Percentiles rank a stretch among this genome's conserved stretches.
Evolutionary conservation across 2,329 filamentous ascomycete genomes (phyloP).

Genomic region (Fusarium napiforme): DNA sequence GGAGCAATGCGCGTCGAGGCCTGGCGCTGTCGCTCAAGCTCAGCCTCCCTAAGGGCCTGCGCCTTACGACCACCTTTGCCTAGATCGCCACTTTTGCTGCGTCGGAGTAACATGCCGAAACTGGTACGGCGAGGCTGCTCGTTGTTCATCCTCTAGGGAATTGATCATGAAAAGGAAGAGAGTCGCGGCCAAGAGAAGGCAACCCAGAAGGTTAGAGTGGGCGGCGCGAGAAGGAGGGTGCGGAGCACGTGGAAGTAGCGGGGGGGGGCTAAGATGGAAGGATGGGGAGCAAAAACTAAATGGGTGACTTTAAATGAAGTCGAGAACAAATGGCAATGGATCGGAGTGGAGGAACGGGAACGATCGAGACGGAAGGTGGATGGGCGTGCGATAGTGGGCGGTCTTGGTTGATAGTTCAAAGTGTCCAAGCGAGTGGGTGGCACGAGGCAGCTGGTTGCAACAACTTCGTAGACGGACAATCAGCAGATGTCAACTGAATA

Average conservation of each 20-base stretch:
- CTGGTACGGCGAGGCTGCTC: conserved; percentile 53
- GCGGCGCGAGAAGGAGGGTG: conserved; percentile 33
- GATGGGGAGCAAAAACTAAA: conserved; percentile 27
- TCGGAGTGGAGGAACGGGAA: conserved; percentile 25
- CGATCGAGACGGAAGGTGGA: conserved; percentile 22
- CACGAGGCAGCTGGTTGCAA: conserved; percentile 8
- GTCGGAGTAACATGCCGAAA: conserved; percentile 71
- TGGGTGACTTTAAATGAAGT: conserved; percentile 24
- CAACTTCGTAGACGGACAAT: neutral
- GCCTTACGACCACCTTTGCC: conserved; percentile 69
- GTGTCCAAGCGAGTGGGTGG: conserved; percentile 20
- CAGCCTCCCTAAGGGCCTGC: conserved; percentile 63
- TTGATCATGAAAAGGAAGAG: conserved; percentile 42
- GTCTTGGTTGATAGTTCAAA: conserved; percentile 13
- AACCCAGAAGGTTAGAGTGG: conserved; percentile 30
- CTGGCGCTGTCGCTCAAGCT: conserved; percentile 63
- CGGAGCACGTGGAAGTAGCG: conserved; percentile 40
- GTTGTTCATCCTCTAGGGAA: conserved; percentile 47
- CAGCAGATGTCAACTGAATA: conserved; percentile 4
- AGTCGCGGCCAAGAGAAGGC: conserved; percentile 31
- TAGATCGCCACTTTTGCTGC: conserved; percentile 74
- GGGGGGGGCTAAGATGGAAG: conserved; percentile 28
- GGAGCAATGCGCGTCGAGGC: conserved; percentile 59
- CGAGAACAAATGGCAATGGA: conserved; percentile 28
- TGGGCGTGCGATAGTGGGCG: conserved; percentile 24